Conservation (phyloP, 495 filamentous ascomycete genomes). For the Glarea lozoyensis region DNA sequence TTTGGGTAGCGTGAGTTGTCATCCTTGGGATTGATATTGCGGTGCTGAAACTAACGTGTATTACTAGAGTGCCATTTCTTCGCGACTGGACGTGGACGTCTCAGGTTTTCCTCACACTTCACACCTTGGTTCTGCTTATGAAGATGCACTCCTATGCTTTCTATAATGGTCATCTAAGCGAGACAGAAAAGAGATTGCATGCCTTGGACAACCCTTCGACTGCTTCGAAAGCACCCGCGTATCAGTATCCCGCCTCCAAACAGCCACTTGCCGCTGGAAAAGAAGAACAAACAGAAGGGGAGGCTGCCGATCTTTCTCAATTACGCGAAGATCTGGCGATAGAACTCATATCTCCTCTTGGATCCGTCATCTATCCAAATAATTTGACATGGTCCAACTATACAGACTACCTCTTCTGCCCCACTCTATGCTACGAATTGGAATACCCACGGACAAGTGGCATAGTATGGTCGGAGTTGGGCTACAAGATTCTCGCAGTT, state of each 20-base stretch:
- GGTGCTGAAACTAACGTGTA: no score
- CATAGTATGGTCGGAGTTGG: constrained; percentile 73
- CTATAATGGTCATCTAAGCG: constrained; percentile 91
- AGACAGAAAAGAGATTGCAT: constrained; percentile 68
- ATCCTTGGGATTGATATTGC: constrained; percentile 2
- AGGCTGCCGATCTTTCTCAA: constrained; percentile 45
- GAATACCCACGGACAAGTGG: constrained; percentile 79
- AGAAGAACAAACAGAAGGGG: constrained; percentile 22
- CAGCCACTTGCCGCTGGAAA: constrained; percentile 25
- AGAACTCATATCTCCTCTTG: constrained; percentile 83
- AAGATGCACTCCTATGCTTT: constrained; percentile 98
- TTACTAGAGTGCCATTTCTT: constrained; percentile 65
- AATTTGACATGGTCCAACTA: constrained; percentile 82
- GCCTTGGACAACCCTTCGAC: constrained; percentile 69
- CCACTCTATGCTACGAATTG: constrained; percentile 94
- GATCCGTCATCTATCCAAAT: constrained; percentile 79
- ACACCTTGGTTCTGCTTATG: constrained; percentile 87
- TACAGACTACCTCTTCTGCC: constrained; percentile 80
- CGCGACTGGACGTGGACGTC: constrained; percentile 88
- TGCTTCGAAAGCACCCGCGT: constrained; percentile 58
- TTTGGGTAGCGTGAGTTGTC: constrained; percentile 66
- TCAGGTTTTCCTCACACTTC: constrained; percentile 89
- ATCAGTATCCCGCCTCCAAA: constrained; percentile 65
- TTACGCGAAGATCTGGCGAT: constrained; percentile 82
- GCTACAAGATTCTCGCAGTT: constrained; percentile 77